Conservation (phyloP, 2,329 filamentous ascomycete genomes). For the Tolypocladium cylindrosporum region DNA sequence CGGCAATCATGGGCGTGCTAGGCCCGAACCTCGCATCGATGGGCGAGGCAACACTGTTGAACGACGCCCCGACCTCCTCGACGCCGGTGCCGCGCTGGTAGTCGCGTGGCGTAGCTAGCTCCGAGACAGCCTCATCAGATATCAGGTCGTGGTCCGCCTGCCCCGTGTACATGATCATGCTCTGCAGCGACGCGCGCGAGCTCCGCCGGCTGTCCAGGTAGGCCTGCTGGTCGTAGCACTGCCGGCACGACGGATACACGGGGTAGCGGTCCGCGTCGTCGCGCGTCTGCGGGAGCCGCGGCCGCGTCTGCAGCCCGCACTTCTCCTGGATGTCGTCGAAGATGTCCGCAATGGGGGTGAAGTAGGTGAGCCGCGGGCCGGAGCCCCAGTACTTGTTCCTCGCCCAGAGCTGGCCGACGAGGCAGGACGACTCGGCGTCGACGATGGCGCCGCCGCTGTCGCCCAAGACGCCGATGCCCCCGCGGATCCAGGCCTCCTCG, state of each 20-base stretch:
- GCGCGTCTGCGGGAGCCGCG: conserved; percentile 28
- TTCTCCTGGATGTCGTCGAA: conserved; percentile 36
- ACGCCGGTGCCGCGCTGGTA: conserved; percentile 21
- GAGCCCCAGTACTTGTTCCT: conserved; percentile 31
- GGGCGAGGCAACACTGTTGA: conserved; percentile 16
- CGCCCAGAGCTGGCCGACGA: conserved; percentile 34
- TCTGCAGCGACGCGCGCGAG: conserved; percentile 29
- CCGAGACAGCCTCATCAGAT: conserved; percentile 27
- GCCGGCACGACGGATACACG: conserved; percentile 28
- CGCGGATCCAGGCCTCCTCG: conserved; percentile 33
- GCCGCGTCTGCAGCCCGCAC: conserved; percentile 27
- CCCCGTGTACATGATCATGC: conserved; percentile 27
- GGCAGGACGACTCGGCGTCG: conserved; percentile 25
- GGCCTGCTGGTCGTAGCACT: conserved; percentile 29
- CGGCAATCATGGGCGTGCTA: conserved; percentile 18
- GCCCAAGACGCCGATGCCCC: conserved; percentile 33
- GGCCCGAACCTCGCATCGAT: conserved; percentile 6
- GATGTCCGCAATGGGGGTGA: conserved; percentile 32
- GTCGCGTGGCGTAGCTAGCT: conserved; percentile 31
- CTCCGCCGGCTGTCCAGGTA: conserved; percentile 32
- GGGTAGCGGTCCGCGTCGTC: conserved; percentile 30
- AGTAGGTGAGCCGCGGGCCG: conserved; percentile 30
- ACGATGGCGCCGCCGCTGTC: conserved; percentile 34
- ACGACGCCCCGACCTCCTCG: conserved; percentile 23
- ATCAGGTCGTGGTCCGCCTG: conserved; percentile 28